Conservation (phyloP, 2,329 filamentous ascomycete species). For the Sporothrix globosa region DNA sequence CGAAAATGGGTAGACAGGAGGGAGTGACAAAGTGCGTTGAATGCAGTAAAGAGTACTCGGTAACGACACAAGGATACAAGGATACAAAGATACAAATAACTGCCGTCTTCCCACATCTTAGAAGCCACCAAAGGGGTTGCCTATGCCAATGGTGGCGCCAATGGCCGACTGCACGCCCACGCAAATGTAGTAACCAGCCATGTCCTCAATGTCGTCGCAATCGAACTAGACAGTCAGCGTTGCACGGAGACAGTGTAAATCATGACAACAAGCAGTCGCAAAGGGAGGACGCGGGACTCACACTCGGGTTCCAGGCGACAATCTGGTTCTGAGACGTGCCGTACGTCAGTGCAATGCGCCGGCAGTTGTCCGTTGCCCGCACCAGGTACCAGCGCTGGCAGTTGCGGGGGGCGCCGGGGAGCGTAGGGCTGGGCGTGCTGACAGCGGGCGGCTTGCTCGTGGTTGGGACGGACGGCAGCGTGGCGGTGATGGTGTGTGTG, state of each 20-base stretch:
- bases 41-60: no score
- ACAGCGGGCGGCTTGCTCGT: neutral
- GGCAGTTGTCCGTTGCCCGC: constrained; percentile 28
- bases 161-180: constrained; percentile 19
- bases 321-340: constrained; percentile 23
- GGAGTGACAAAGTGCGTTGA: no score
- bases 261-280: neutral
- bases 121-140: constrained; percentile 12
- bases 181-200: constrained; percentile 33
- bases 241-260: neutral
- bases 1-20: no score
- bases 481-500: constrained; percentile 3
- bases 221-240: constrained; percentile 26
- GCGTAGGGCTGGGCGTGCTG: constrained; percentile 21
- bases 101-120: neutral
- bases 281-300: neutral
- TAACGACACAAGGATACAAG: no score
- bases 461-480: constrained; percentile 21
- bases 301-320: constrained; percentile 30
- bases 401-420: constrained; percentile 22
- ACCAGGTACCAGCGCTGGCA: constrained; percentile 30
- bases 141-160: neutral
- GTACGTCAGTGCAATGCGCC: constrained; percentile 22
- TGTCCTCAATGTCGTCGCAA: constrained; percentile 32
- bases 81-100: no score